Base-by-base conservation (phyloP, 768 basidiomycete species). In the Hypholoma fasciculare region DNA sequence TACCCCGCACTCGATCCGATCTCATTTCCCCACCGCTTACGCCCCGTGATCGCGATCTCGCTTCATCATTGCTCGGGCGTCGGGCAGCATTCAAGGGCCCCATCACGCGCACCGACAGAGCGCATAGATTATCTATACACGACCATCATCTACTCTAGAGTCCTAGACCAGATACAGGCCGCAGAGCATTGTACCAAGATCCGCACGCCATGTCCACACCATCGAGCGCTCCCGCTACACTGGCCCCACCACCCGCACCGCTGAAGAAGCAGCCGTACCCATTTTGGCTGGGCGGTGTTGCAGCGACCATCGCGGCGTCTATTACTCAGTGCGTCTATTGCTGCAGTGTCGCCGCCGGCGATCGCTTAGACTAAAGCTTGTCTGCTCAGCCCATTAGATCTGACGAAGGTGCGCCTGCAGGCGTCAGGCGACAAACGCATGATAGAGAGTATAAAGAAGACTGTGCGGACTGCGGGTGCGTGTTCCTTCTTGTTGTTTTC, bases 371-470 rank as follows among this genome's bases (percentile, higher is more conserved):
- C 12, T 17, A 12, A 37, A 14, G 13, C 52, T 36, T 34, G 13
- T 56, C 30, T 34, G 30, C 30, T 2, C 9, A 90, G 89, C 70
- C 92, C 92, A 27, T 76, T 94, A 49, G 92, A 94, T 77, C 79
- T 96, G 56, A 96, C 94, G 23, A 96, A 96, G 80, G 92, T 94
- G 69, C 84, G 94, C 54, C 76, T 96, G 58, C 94, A 96, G 72
- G 93, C 94, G 4, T 91, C 92, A 1, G 94, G 92, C 42, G 94
- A 96, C 76, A 94, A 93, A 73, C 83, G 89, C 54, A 95, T 96
- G 94, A 76, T 95, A 69, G 76, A 85, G 69, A 90, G 88, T 60
- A 79, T 96, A 6, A 78, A 80, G 71, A 94, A 94, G 81, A 96
- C 94, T 0, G 78, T 93, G 55, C 78, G 82, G 68, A 91, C 88